phyloP scores from a whole-genome alignment of 1,139 yeast genomes.

The Hanseniaspora sp. region DNA sequence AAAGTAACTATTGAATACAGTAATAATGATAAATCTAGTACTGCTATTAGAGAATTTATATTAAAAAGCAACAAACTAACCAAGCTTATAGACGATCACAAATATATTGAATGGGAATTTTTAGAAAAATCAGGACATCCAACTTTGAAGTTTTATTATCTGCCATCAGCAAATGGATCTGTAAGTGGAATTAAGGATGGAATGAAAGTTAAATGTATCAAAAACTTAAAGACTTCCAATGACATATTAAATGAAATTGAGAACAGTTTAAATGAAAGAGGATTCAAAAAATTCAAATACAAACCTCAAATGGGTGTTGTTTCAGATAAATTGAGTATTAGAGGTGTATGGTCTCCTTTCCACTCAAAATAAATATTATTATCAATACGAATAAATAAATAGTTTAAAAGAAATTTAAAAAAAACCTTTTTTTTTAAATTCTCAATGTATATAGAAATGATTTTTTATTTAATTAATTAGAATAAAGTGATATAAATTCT shows the following conservation, averaged over 20 bases:
- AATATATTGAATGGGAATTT: conserved; percentile 62
- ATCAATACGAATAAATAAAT: no score
- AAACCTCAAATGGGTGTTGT: conserved; percentile 36
- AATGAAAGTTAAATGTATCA: conserved; percentile 49
- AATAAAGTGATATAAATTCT: no score
- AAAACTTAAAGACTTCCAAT: conserved; percentile 44
- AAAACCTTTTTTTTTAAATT: no score
- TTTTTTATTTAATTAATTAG: no score
- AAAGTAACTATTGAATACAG: conserved; percentile 66
- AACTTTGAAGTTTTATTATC: conserved; percentile 54
- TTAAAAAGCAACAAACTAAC: conserved; percentile 46
- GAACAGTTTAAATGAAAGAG: conserved; percentile 53
- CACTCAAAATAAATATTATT: conserved; percentile 34
- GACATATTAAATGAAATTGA: conserved; percentile 45
- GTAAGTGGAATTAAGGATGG: conserved; percentile 28
- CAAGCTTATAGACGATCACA: conserved; percentile 46
- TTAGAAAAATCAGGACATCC: conserved; percentile 75
- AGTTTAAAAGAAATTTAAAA: no score
- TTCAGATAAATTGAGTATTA: conserved; percentile 68
- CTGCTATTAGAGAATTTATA: conserved; percentile 56
- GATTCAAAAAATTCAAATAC: conserved; percentile 49
- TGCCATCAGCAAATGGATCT: conserved; percentile 7
- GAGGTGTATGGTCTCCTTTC: conserved; percentile 98
- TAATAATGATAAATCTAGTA: conserved; percentile 92
- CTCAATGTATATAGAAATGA: no score